Evolutionary conservation across 148 eudicot genomes (phyloP), one percentile per base, ranked within the genome.

Genomic region (Vaccinium macrocarpon): DNA sequence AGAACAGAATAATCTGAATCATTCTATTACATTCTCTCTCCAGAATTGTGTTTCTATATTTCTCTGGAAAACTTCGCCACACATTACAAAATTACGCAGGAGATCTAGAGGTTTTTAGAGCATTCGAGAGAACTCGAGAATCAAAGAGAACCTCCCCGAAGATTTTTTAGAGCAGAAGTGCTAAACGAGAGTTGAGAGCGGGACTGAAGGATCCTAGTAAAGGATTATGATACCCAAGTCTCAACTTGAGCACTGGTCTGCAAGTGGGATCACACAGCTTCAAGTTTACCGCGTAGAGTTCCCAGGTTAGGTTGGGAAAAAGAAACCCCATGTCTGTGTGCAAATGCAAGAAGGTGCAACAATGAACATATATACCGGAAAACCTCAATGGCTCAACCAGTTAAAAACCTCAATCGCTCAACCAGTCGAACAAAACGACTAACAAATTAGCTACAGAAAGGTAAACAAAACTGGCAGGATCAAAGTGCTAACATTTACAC

Each of bases 401-500:
- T 12, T 29, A 29, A 25, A 66, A 66, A 66, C 29, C 32, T 27
- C 72, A 32, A 66, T 6, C 0, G 16, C 35, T 66, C 72, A 66
- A 11, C 38, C 73, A 27, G 42, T 14, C 18, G 8, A 29, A 68
- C 71, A 68, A 27, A 68, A 66, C 16, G 11, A 68, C 73, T 15
- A 12, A 27, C 27, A 4, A 23, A 27, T 27, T 68, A 27, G 38
- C 73, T 68, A 27, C 73, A 27, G 27, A 66, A 68, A 27, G 42
- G 73, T 29, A 23, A 38, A 81, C n/a, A 10, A 59, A 8, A 81
- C 9, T 59, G 11, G 53, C n/a, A 46, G 42, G 74, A 76, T 48
- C 57, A 32, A 81, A 76, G 38, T 35, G 56, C 77, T 82, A 48
- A 77, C 83, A 85, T 87, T 55, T 88, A 90, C 90, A 82, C 10